A percentile compares a stretch with the other conserved stretches of the same genome.
These are phyloP conservation scores for Chytridiales sp. DNA, from an alignment of 371 early-diverging fungal species.

Conservation along the genomic window DNA sequence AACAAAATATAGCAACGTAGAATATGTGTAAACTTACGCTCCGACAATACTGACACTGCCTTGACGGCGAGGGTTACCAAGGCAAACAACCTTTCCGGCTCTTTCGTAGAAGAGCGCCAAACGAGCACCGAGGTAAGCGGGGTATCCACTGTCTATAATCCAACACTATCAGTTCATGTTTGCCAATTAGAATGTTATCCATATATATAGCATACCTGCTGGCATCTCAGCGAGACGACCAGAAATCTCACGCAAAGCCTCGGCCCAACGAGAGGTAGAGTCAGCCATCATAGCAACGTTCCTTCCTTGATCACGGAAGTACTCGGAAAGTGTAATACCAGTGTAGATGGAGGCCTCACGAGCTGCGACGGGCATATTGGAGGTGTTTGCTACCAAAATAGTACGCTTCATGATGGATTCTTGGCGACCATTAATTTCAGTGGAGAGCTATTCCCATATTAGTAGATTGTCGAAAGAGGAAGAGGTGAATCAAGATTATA, in stretches of 20 bases:
- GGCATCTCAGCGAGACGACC: constrained; percentile 99
- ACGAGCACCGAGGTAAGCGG: constrained; percentile 99
- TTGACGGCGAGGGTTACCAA: constrained; percentile 93
- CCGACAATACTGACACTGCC: constrained; percentile 99
- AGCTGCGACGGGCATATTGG: constrained; percentile 99
- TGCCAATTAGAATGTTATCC: too few relatives aligned
- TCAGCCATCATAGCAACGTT: constrained; percentile 99
- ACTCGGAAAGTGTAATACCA: constrained; percentile 99
- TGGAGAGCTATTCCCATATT: constrained; percentile 63
- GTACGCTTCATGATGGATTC: constrained; percentile 99
- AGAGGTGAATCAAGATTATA: constrained; percentile 10
- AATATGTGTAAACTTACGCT: constrained; percentile 63
- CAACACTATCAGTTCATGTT: neutral
- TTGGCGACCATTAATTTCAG: constrained; percentile 87
- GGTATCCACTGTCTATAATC: constrained; percentile 92
- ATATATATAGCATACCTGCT: constrained; percentile 76
- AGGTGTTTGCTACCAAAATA: constrained; percentile 99
- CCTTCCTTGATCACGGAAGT: constrained; percentile 99
- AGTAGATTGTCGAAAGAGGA: neutral
- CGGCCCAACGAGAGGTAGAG: constrained; percentile 99
- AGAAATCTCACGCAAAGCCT: constrained; percentile 99
- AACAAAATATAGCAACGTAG: constrained; percentile 9
- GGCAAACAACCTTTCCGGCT: constrained; percentile 96
- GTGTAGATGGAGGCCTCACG: constrained; percentile 99
- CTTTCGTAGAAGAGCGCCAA: constrained; percentile 99